Base-by-base conservation (phyloP, 2,329 filamentous ascomycete species). In the Phyllachora maydis region DNA sequence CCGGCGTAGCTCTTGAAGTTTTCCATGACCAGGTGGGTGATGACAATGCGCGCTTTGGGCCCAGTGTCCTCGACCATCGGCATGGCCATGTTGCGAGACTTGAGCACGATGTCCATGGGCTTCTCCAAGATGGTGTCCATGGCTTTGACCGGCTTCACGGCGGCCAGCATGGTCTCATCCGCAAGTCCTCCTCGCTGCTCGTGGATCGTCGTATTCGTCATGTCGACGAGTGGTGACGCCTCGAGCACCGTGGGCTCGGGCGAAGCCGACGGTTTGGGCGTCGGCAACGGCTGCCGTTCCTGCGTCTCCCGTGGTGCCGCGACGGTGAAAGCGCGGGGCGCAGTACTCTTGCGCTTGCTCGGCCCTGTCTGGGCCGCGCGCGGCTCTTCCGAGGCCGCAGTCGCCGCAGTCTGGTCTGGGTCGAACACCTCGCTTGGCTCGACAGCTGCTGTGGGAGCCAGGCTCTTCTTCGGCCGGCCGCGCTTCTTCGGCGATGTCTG, bases 1-100 rank as follows among this genome's bases (percentile, higher is more conserved):
- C 88, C 88, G 10, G 88, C 88, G 45, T 98, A 98, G 53, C 85
- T 95, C 55, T 98, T 98, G 66, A 98, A 98, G 49, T 98, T 98
- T 34, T 68, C 90, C 35, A 98, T 60, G 29, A 91, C 71, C 23
- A 98, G 58, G 42, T 92, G 81, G 11, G 79, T 88, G 33, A 98
- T 85, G 25, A 95, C 85, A 33, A 88, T 83, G 25, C 88, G 75
- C 24, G 81, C 58, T 44, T 83, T 91, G 2, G 82, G 77, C 1
- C 64, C 70, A 1, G 63, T 65, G 14, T 79, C 68, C 43, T 91
- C 77, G 20, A 78, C 65, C n/a, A 68, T 50, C 0, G 65, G 61
- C 14, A 69, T 56, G 2, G 66, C 59, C 39, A 73, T 56, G 16
- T 73, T 75, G 29, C 83, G 71, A 22, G 82, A 79, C 48, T 90